Evolutionary conservation across 2,329 filamentous ascomycete species (phyloP), one percentile per base, ranked within the genome.

Genomic region (Trichoderma sp.): DNA sequence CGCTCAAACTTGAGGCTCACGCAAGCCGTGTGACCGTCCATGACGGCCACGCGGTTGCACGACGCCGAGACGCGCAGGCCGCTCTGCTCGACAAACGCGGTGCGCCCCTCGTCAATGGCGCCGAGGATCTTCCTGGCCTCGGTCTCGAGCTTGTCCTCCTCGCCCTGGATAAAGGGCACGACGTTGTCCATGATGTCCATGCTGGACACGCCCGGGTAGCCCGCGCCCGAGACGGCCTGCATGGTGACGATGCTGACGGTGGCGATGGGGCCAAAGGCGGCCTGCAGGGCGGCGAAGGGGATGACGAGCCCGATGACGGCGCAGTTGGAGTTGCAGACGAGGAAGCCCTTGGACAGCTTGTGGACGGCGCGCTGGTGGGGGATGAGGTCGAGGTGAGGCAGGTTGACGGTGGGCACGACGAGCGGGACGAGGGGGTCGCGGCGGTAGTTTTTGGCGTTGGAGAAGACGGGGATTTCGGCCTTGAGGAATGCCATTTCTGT

Each of bases 111-210:
- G 76, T 93, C 93, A 75, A 97, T 83, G 39, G 80, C 79, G 64
- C 96, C 95, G 3, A 98, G 86, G 75, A 98, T 98, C 87, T 98
- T 98, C 75, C 92, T 91, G 2, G 96, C 94, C 81, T 98, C 96
- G 3, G 91, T 92, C 84, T 97, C 93, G 34, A 98, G 88, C 84
- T 98, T 98, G 80, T 97, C 94, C 80, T 98, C 96, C 82, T 98
- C 96, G 69, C 94, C 94, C 1, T 87, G 86, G 78, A 98, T 99
- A 81, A 89, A 97, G 10, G 96, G 96, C 55, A 99, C 93, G 2
- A 98, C 91, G 77, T 98, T 98, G 83, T 98, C 96, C 71, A 98
- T 83, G 70, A 98, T 91, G 80, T 98, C 96, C 94, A 98, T 97
- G 81, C 88, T 92, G 78, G 91, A 91, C 49, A 98, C 92, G 72